These are phyloP conservation scores for Ambrosiella beaveri DNA, from an alignment of 2,329 filamentous ascomycete species.

Conservation along the genomic window DNA sequence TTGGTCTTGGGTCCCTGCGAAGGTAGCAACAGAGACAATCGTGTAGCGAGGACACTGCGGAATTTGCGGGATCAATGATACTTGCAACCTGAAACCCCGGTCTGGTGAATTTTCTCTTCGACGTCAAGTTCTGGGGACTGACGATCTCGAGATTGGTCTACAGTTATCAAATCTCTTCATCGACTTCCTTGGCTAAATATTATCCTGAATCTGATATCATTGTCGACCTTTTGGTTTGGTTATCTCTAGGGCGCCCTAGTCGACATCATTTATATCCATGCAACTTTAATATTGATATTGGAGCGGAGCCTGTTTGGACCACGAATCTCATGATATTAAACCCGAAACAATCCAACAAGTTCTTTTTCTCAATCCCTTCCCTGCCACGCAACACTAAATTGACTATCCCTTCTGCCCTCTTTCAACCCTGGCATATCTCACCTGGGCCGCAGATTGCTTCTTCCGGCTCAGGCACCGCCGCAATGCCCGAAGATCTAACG, in stretches of 20 bases:
- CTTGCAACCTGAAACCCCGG: too few species aligned
- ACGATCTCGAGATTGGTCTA: neutral
- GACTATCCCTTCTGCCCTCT: neutral
- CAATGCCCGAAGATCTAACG: neutral
- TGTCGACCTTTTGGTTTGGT: neutral
- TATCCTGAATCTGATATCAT: neutral
- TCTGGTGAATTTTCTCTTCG: too few species aligned
- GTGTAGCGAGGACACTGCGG: neutral
- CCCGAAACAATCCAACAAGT: neutral
- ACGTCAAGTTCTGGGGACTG: too few species aligned
- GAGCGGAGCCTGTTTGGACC: neutral
- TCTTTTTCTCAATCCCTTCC: neutral
- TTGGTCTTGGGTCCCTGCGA: neutral
- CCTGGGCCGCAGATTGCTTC: neutral
- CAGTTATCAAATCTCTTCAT: neutral
- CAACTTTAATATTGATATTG: neutral
- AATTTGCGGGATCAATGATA: neutral
- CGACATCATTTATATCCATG: neutral
- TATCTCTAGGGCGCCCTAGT: neutral
- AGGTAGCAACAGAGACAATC: neutral
- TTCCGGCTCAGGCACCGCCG: neutral
- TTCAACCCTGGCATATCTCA: neutral
- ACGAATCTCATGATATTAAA: neutral
- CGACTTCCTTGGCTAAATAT: neutral
- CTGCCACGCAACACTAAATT: neutral